phyloP scores from a whole-genome alignment of 352 stramenopile genomes.

The Globisporangium canariense region DNA sequence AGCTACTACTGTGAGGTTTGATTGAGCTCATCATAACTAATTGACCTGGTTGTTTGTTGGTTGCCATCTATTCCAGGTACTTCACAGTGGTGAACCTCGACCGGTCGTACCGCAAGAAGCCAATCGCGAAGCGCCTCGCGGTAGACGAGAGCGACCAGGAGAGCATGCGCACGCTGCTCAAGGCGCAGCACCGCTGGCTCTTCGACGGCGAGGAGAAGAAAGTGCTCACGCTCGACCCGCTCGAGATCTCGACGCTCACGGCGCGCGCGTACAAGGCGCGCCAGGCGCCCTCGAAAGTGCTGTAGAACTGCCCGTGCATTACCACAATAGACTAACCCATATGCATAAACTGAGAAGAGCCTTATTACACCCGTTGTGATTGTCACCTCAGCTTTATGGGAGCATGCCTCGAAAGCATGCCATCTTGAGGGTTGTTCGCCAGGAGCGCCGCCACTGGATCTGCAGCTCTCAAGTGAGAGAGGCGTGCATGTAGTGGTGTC shows the following conservation, averaged over 20 bases:
- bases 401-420: no score
- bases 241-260: conserved; percentile 20
- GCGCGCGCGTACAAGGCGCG: conserved; percentile 10
- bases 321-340: background rate
- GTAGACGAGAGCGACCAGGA: conserved; percentile 26
- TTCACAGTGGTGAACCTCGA: conserved; percentile 31
- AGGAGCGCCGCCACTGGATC: background rate
- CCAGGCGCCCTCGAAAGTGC: conserved; percentile 11
- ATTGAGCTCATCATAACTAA: background rate
- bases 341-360: background rate
- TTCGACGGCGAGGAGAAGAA: conserved; percentile 25
- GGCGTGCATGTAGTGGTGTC: background rate
- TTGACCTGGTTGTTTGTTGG: background rate
- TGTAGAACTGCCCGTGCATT: conserved; percentile 3
- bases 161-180: conserved; percentile 24
- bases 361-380: background rate
- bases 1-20: background rate
- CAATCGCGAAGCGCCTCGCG: conserved; percentile 23
- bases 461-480: background rate
- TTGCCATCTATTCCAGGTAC: conserved; percentile 10
- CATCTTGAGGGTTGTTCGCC: background rate
- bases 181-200: conserved; percentile 23
- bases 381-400: no score
- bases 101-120: conserved; percentile 19
- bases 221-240: conserved; percentile 20